Base-by-base conservation (phyloP, 495 filamentous ascomycete species). In the Penicillium parvum region DNA sequence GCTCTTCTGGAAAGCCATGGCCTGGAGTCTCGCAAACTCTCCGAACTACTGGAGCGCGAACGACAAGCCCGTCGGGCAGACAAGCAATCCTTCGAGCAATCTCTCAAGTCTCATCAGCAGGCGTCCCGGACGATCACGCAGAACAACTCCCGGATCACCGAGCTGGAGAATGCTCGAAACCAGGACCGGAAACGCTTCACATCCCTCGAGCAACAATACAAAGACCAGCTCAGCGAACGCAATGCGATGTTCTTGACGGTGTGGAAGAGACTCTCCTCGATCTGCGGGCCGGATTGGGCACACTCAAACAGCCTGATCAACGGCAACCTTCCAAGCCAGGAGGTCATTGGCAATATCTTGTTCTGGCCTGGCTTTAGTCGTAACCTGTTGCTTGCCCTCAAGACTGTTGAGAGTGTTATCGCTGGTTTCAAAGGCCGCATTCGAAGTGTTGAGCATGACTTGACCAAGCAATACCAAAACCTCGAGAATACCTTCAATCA, bases 211-310 rank as follows among this genome's bases (percentile, higher is more conserved):
- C 70, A 78, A 38, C 78, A 80, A 45, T 86, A 83, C 69, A 84
- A 83, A 53, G 90, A 96, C 32, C 88, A 95, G 60, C 77, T 97
- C 23, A 76, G 72, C 11, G 92, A 98, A 61, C 85, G 92, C 39
- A 96, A 98, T 60, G 82, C 83, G 26, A 76, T 98, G 32, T 78
- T 96, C 19, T 77, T 94, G 9, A 73, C 79, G 10, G 72, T 96
- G 11, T 98, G 92, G 92, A 88, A 88, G 39, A 79, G 88, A 19
- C 74, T 98, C 10, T 86, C 85, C 2, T 69, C 82, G 7, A 81
- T 96, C 39, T 97, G 94, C 52, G 92, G 92, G 20, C 72, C 77
- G 0, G 92, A 97, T 57, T 98, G 92, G 92, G 81, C 85, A 0
- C 85, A 95, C 49, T 81, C 86, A 47, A 90, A 97, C 52, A 85